Evolutionary conservation across 2,329 filamentous ascomycete genomes (phyloP), one percentile per base, ranked within the genome.

Genomic region (Diaporthe sp.): DNA sequence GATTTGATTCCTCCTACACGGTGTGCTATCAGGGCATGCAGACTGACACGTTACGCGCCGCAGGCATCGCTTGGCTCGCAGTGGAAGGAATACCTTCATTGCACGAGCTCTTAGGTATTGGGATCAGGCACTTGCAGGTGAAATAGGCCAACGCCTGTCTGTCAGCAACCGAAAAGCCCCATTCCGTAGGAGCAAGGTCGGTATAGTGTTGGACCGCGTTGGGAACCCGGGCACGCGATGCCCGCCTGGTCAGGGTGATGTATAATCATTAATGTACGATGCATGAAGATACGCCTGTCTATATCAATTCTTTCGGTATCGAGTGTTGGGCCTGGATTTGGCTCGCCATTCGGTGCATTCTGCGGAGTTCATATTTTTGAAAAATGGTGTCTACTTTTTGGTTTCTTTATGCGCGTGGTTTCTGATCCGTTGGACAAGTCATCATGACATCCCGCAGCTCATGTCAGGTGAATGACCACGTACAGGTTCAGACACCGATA

Each of bases 61-160:
- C 77, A 95, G 94, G 95, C 61, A 98, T 98, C 83, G 95, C 89
- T 70, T 95, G 93, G 92, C 87, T 97, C 76, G 94, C 94, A 3
- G 92, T 95, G 1, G 94, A 94, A 79, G 87, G 89, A n/a, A 92
- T 93, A 78, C 94, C 94, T 0, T 86, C 94, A 37, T 83, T 95
- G 55, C 96, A 97, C 81, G 90, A 95, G 81, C 78, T 90, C 61
- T 82, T 92, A 44, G 87, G 88, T 4, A 77, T 90, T 59, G 87
- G 87, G 39, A 86, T 86, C n/a, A 85, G 84, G 71, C 85, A 86
- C 75, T 78, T 85, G 19, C 76, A 79, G 53, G 49, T 79, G 51
- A 74, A 31, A 51, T 77, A 69, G 69, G 12, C 37, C 10, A 13
- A 59, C 46, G 17, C 19, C 37, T 17, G 46, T 17, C 10, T 31